phyloP scores from a whole-genome alignment of 495 filamentous ascomycete species.

The Hypomontagnella submonticulosa region DNA sequence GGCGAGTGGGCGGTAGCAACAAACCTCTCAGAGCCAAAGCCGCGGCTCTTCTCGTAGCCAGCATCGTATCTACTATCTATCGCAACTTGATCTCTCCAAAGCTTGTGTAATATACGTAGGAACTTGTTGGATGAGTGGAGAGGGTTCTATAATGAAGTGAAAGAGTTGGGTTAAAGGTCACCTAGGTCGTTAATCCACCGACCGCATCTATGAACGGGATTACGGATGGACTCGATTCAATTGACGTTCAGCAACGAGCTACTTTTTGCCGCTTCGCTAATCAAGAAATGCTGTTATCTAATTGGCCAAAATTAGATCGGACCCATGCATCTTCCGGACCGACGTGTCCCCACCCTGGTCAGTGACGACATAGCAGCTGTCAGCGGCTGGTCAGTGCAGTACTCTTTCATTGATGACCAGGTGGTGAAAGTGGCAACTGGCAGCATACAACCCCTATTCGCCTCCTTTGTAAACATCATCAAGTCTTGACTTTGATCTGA shows the following conservation, averaged over 20 bases:
- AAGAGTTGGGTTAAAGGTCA: constrained; percentile 16
- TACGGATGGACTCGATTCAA: constrained; percentile 24
- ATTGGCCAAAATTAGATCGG: constrained; percentile 29
- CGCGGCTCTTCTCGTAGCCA: constrained; percentile 71
- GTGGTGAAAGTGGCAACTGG: no score
- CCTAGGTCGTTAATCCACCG: constrained; percentile 36
- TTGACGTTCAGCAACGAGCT: constrained; percentile 42
- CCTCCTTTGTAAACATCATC: no score
- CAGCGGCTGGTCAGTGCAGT: constrained; percentile 11
- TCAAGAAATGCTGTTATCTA: constrained; percentile 43
- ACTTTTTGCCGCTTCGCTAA: constrained; percentile 49
- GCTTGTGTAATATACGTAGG: constrained; percentile 7
- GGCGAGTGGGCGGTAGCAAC: constrained; percentile 35
- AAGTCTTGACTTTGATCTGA: no score
- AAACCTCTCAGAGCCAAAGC: constrained; percentile 77
- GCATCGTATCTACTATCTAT: constrained; percentile 61
- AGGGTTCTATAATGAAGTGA: constrained; percentile 28
- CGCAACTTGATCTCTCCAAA: constrained; percentile 15
- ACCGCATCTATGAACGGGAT: constrained; percentile 32
- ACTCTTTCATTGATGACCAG: not conserved
- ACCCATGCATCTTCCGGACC: constrained; percentile 10
- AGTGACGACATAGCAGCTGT: constrained; percentile 9
- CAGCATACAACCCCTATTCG: no score
- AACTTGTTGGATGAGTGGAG: constrained; percentile 40
- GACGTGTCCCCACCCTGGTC: constrained; percentile 5